Evolutionary conservation across 164 flowering plant genomes (phyloP).

Genomic region (Stephania yunnanensis): DNA sequence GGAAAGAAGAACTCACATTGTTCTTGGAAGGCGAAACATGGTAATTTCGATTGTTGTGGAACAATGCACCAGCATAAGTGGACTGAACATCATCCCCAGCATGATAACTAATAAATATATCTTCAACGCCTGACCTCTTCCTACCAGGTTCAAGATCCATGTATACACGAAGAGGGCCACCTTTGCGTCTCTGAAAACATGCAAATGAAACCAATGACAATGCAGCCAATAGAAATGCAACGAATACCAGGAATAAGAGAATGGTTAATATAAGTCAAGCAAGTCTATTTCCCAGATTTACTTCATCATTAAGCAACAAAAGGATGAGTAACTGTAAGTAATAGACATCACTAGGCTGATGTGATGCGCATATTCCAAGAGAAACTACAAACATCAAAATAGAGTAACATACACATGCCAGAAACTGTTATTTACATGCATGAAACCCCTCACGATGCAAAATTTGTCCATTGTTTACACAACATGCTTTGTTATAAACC

Average conservation of each 20-base stretch:
- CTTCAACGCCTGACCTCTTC: constrained; percentile 73
- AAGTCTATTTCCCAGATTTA: neutral
- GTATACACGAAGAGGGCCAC: constrained; percentile 92
- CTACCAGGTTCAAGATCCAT: constrained; percentile 99
- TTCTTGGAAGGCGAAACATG: constrained; percentile 54
- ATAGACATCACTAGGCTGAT: neutral
- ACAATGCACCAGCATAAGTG: constrained; percentile 93
- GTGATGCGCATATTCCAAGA: neutral
- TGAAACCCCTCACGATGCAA: neutral
- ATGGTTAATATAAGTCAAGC: constrained; percentile 2
- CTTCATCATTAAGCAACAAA: neutral
- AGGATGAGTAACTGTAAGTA: neutral
- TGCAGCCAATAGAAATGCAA: neutral
- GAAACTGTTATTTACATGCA: no score
- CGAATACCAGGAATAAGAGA: neutral
- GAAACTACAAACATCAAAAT: neutral
- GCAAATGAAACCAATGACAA: neutral
- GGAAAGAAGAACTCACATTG: constrained; percentile 46
- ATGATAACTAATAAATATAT: constrained; percentile 86
- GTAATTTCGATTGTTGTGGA: constrained; percentile 90
- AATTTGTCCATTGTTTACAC: neutral
- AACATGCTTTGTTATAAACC: neutral
- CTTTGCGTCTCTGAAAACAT: constrained; percentile 53
- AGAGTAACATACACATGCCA: neutral
- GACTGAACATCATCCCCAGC: constrained; percentile 95